Evolutionary conservation across 2,329 filamentous ascomycete genomes (phyloP).

Genomic region (Botrytis byssoidea): DNA sequence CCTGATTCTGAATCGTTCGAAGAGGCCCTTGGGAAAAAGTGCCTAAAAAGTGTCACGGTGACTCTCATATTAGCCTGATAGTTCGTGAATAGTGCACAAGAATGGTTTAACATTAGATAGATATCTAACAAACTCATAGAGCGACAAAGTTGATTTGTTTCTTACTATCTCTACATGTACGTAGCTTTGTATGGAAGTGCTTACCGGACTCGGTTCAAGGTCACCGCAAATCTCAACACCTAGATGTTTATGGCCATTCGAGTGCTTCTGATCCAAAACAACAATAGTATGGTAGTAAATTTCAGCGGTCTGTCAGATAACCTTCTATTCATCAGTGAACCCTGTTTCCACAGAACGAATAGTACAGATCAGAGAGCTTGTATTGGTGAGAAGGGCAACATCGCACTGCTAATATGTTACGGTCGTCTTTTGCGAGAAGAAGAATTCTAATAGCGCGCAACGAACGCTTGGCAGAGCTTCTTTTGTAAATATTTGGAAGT

Average conservation of each 20-base stretch:
- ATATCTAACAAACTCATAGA: no score
- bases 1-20: not conserved
- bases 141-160: not conserved
- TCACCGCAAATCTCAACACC: not conserved
- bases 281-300: not conserved
- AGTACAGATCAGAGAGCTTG: not conserved
- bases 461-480: accelerated
- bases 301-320: accelerated
- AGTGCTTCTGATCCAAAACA: not conserved
- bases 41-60: not conserved
- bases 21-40: accelerated
- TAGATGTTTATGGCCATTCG: not conserved
- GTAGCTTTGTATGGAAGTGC: accelerated
- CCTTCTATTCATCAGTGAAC: no score
- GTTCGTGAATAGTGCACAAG: no score
- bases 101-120: accelerated
- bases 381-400: no score
- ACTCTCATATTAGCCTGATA: not conserved
- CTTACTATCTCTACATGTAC: accelerated
- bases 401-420: accelerated
- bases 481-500: no score
- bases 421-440: not conserved
- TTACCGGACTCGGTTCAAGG: not conserved
- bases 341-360: no score
- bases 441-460: no score